A percentile compares a stretch with the other conserved stretches of the same genome.
phyloP scores from a whole-genome alignment of 345 rosid genomes.

The Camelina neglecta region DNA sequence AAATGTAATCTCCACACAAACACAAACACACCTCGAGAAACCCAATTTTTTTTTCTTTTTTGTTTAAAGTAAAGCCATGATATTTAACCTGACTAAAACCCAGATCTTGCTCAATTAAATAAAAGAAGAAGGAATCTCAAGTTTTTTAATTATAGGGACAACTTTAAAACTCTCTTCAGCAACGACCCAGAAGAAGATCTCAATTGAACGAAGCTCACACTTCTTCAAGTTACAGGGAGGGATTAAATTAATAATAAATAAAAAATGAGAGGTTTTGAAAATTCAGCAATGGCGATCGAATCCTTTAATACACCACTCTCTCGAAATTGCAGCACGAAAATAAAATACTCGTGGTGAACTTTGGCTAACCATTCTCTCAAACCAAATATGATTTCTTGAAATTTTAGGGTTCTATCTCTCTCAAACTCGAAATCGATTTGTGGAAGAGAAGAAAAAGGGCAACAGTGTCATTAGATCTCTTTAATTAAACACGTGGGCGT shows the following conservation, averaged over 20 bases:
- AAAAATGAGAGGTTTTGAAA: conserved; percentile 21
- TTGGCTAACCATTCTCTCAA: too few species aligned
- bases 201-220: conserved; percentile 19
- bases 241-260: neutral
- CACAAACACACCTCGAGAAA: conserved; percentile 25
- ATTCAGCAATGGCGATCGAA: conserved; percentile 37
- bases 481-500: too few species aligned
- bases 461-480: too few species aligned
- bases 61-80: conserved; percentile 15
- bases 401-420: too few species aligned
- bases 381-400: too few species aligned
- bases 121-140: conserved; percentile 1
- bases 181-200: conserved; percentile 25
- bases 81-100: conserved; percentile 24
- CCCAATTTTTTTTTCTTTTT: neutral
- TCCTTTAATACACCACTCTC: neutral
- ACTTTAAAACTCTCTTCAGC: neutral
- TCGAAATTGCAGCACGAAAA: conserved; percentile 14
- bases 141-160: conserved; percentile 3
- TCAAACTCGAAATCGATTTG: too few species aligned
- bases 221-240: conserved; percentile 14
- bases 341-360: neutral
- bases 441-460: too few species aligned
- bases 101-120: conserved; percentile 32
- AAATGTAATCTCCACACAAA: conserved; percentile 29